Evolutionary conservation across 331 rosid genomes (phyloP), one percentile per base, ranked within the genome.

Genomic region (Pyracantha coccinea): DNA sequence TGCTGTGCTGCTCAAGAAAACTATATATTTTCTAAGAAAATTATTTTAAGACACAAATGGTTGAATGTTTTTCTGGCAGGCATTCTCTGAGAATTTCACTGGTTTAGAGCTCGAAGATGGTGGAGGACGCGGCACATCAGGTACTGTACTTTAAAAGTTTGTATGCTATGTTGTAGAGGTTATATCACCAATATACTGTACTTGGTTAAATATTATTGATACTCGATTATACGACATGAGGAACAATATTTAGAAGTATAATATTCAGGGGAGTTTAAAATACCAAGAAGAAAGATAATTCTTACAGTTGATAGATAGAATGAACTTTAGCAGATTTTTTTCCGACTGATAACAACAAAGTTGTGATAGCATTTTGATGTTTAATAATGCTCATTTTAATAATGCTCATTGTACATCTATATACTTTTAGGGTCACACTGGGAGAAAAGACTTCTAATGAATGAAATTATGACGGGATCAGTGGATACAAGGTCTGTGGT

Each of bases 61-160:
- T 77, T 62, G 71, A 68, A 35, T 74, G 38, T 62, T 71, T 60
- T 72, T 47, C 66, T 83, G 84, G 77, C 88, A 95, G 99, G 97
- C 96, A 4, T 95, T 89, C 82, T 92, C 99, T 5, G 85, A 80
- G 77, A 90, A 92, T 81, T 95, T 95, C 81, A 86, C 97, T 69
- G 97, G 99, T 77, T 88, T 95, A 81, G 99, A 95, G 87, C 90
- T 95, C 74, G 99, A 95, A 88, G 99, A 95, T 76, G 97, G 99
- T 70, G 99, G 99, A 75, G 99, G 99, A 45, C 97, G 99, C 1
- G 97, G 99, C 66, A 95, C 99, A 78, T 95, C 99, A 89, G 97
- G 98, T 93, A 60, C 45, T 57, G 2, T 21, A 57, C 55, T 33
- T 12, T 16, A 20, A 32, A 31, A 21, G 50, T 53, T 70, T 70